These are phyloP conservation scores for Entrophospora sp. DNA, from an alignment of 192 early-diverging fungal genomes.

Conservation along the genomic window DNA sequence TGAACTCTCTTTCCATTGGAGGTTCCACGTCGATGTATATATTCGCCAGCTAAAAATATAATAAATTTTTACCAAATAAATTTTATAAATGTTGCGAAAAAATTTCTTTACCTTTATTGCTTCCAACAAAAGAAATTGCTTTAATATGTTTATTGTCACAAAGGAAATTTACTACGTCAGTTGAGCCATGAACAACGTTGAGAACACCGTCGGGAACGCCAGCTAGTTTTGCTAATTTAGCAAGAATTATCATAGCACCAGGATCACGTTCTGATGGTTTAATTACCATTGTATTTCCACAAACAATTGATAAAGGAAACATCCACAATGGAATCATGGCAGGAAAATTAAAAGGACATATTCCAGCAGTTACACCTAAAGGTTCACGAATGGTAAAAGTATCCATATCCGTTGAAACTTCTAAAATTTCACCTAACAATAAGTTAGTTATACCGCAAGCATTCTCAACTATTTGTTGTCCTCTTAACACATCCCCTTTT, in stretches of 20 bases:
- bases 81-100: not conserved
- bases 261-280: constrained; percentile 96
- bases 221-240: constrained; percentile 76
- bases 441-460: constrained; percentile 71
- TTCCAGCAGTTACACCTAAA: constrained; percentile 86
- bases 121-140: constrained; percentile 93
- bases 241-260: constrained; percentile 83
- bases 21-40: constrained; percentile 82
- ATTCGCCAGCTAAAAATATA: constrained; percentile 63
- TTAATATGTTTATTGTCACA: constrained; percentile 76
- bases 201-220: constrained; percentile 87
- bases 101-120: constrained; percentile 44
- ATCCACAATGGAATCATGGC: constrained; percentile 95
- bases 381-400: constrained; percentile 91
- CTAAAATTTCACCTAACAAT: constrained; percentile 73
- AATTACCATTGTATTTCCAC: constrained; percentile 83
- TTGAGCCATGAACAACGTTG: constrained; percentile 86
- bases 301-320: constrained; percentile 90
- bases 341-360: constrained; percentile 96
- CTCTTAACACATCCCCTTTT: constrained; percentile 83
- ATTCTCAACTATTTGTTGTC: constrained; percentile 84
- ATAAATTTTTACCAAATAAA: not conserved
- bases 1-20: constrained; percentile 92
- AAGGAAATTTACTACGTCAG: constrained; percentile 83
- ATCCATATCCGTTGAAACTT: constrained; percentile 90